These are phyloP conservation scores for Schizochytrium sp. DNA, from an alignment of 108 stramenopile species.

Conservation along the genomic window DNA sequence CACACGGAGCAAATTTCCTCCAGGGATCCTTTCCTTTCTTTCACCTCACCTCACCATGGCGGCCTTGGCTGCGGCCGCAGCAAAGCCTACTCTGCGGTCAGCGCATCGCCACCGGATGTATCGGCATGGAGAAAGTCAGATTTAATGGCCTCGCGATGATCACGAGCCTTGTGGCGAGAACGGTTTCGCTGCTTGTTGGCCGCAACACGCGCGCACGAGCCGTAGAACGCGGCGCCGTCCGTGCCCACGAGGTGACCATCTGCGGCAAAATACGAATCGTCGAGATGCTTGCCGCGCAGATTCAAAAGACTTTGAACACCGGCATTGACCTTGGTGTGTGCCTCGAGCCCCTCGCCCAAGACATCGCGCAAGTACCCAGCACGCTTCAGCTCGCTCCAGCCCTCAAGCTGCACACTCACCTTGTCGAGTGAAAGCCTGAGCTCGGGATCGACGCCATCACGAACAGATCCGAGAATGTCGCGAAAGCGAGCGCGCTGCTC, in stretches of 20 bases:
- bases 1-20: no score
- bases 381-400: neutral
- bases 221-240: neutral
- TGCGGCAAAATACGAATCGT: neutral
- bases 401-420: neutral
- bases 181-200: neutral
- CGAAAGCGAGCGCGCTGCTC: constrained; percentile 13
- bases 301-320: neutral
- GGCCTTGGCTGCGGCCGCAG: no score
- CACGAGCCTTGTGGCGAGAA: neutral
- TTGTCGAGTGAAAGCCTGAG: neutral
- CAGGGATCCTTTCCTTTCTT: no score
- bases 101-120: neutral
- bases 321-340: neutral
- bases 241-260: neutral
- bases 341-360: neutral
- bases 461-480: neutral
- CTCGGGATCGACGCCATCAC: neutral
- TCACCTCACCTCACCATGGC: no score
- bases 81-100: neutral
- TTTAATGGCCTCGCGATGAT: neutral
- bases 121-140: neutral
- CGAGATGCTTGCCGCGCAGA: neutral
- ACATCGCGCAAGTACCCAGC: neutral
- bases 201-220: neutral